Evolutionary conservation across 2,329 filamentous ascomycete genomes (phyloP).

Genomic region (Xylogone sp.): DNA sequence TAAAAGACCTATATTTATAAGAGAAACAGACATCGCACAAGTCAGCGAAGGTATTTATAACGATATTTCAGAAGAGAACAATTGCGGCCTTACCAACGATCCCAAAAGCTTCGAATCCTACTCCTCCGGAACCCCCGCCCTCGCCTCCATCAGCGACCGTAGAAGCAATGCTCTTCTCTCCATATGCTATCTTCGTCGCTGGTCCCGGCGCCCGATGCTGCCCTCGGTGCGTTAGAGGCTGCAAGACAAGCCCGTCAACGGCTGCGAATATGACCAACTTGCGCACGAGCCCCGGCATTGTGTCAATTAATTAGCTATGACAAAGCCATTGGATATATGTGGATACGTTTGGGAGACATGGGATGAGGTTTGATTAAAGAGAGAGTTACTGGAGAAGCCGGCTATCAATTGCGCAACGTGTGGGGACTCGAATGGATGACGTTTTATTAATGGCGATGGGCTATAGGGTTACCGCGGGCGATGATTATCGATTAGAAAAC

Average conservation of each 20-base stretch:
- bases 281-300: conserved; percentile 29
- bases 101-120: conserved; percentile 31
- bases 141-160: conserved; percentile 13
- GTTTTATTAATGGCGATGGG: too few relatives aligned
- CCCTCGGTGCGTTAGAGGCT: conserved; percentile 24
- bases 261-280: conserved; percentile 30
- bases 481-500: too few relatives aligned
- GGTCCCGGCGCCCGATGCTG: conserved; percentile 20
- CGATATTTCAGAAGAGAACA: background rate
- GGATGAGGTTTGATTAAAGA: too few relatives aligned
- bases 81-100: conserved; percentile 24
- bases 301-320: conserved; percentile 13
- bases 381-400: too few relatives aligned
- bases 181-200: conserved; percentile 26
- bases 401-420: too few relatives aligned
- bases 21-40: conserved; percentile 1
- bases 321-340: conserved; percentile 11
- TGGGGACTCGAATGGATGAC: too few relatives aligned
- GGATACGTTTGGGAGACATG: too few relatives aligned
- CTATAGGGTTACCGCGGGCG: too few relatives aligned
- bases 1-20: conserved; percentile 71
- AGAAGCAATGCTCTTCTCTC: conserved; percentile 22
- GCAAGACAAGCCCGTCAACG: conserved; percentile 29
- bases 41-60: background rate
- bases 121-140: conserved; percentile 12